phyloP scores from a whole-genome alignment of 2,329 filamentous ascomycete genomes.

The Ramichloridium luteum region DNA sequence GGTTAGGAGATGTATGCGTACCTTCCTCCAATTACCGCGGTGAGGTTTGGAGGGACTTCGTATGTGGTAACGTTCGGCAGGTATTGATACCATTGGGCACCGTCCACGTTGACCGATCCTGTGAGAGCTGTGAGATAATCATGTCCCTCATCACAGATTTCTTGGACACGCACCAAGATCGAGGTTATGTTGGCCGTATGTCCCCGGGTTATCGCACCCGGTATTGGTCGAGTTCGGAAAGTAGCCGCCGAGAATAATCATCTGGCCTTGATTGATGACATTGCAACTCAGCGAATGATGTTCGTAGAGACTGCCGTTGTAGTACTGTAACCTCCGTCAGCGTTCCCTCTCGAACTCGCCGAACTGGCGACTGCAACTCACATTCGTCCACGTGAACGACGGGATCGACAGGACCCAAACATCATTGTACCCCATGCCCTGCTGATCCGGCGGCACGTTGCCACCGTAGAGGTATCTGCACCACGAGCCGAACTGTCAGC shows the following conservation, averaged over 20 bases:
- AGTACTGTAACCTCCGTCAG: conserved; percentile 26
- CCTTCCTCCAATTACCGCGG: conserved; percentile 38
- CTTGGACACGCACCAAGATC: conserved; percentile 31
- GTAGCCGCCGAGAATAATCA: conserved; percentile 51
- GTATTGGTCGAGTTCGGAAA: conserved; percentile 41
- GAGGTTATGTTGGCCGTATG: conserved; percentile 41
- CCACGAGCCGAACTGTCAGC: too few relatives aligned
- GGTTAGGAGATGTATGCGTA: too few relatives aligned
- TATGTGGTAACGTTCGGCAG: conserved; percentile 37
- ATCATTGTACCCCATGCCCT: conserved; percentile 46
- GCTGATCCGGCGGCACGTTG: conserved; percentile 23
- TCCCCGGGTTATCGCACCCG: conserved; percentile 34
- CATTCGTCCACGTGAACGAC: conserved; percentile 48
- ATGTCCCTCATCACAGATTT: too few relatives aligned
- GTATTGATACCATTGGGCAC: conserved; percentile 38
- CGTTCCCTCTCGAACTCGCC: neutral
- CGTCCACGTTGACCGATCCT: conserved; percentile 32
- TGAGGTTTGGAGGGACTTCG: conserved; percentile 36
- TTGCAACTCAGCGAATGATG: conserved; percentile 49
- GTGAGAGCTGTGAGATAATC: too few relatives aligned
- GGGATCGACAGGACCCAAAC: conserved; percentile 51
- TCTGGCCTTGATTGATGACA: conserved; percentile 45
- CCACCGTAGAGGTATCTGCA: conserved; percentile 52
- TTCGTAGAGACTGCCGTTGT: conserved; percentile 31
- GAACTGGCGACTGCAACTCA: conserved; percentile 1